These are phyloP conservation scores for Botrytis byssoidea DNA, from an alignment of 2,329 filamentous ascomycete genomes.

Conservation along the genomic window DNA sequence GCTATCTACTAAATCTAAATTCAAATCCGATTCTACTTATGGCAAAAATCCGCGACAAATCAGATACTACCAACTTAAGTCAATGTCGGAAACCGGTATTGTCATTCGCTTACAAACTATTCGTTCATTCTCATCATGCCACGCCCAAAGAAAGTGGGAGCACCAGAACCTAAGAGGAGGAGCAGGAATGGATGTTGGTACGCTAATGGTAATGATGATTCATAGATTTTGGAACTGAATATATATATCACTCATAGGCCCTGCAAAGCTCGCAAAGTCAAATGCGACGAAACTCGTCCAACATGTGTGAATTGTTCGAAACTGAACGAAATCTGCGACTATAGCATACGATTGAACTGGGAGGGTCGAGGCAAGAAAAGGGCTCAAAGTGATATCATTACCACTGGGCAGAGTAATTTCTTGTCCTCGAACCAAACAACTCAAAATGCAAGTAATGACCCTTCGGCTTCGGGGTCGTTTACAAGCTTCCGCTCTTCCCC, in stretches of 20 bases:
- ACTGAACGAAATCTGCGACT: constrained; percentile 73
- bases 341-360: constrained; percentile 80
- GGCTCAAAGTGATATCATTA: constrained; percentile 36
- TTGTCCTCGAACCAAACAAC: constrained; percentile 14
- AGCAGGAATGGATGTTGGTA: constrained; percentile 70
- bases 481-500: neutral
- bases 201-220: constrained; percentile 31
- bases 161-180: constrained; percentile 63
- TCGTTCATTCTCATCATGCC: constrained; percentile 50
- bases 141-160: constrained; percentile 62
- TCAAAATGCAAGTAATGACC: neutral
- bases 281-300: constrained; percentile 78
- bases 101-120: neutral
- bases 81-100: constrained; percentile 4
- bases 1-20: constrained; percentile 3
- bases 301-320: constrained; percentile 70
- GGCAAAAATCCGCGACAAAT: neutral
- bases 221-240: constrained; percentile 19
- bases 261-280: constrained; percentile 76
- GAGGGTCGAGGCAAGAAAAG: constrained; percentile 66
- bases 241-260: constrained; percentile 52
- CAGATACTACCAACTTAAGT: neutral
- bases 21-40: neutral
- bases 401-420: constrained; percentile 25
- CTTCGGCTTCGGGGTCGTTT: neutral